Evolutionary conservation across 2,329 filamentous ascomycete genomes (phyloP).

Genomic region (Phyllosticta citribraziliensis): DNA sequence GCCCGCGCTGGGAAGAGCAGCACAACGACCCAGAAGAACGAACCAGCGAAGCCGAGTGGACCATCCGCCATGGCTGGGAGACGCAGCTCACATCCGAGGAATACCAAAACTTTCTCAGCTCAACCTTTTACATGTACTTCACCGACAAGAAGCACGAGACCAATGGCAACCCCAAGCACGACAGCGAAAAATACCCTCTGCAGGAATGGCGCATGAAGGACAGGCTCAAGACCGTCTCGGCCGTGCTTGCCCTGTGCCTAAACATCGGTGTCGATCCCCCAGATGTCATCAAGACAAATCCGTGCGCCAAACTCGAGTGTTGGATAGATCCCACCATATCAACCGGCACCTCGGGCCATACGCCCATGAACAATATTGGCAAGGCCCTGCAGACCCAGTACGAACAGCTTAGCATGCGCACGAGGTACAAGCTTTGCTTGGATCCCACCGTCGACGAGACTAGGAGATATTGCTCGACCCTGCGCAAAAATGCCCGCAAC

Average conservation of each 20-base stretch:
- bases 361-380: slow-evolving; percentile 87
- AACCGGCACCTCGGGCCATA: slow-evolving; percentile 58
- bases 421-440: slow-evolving; percentile 94
- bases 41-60: slow-evolving; percentile 40
- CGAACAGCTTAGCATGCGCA: slow-evolving; percentile 86
- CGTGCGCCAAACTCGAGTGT: slow-evolving; percentile 86
- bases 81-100: slow-evolving; percentile 86
- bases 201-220: slow-evolving; percentile 98
- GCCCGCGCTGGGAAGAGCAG: slow-evolving; percentile 25
- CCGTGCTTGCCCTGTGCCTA: slow-evolving; percentile 84
- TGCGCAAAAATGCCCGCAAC: slow-evolving; percentile 87
- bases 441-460: slow-evolving; percentile 96
- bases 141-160: slow-evolving; percentile 97
- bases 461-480: slow-evolving; percentile 86
- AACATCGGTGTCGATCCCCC: slow-evolving; percentile 97
- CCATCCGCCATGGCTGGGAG: slow-evolving; percentile 78
- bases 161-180: slow-evolving; percentile 69
- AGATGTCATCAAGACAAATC: slow-evolving; percentile 90
- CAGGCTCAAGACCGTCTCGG: slow-evolving; percentile 90
- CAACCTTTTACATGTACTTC: slow-evolving; percentile 99
- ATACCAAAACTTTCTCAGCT: slow-evolving; percentile 74
- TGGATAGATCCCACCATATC: slow-evolving; percentile 88
- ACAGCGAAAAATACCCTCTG: slow-evolving; percentile 45
- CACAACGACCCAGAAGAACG: slow-evolving; percentile 25
- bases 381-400: slow-evolving; percentile 95